Conservation (phyloP, 306 rosid genomes). For the Clitoria ternatea region DNA sequence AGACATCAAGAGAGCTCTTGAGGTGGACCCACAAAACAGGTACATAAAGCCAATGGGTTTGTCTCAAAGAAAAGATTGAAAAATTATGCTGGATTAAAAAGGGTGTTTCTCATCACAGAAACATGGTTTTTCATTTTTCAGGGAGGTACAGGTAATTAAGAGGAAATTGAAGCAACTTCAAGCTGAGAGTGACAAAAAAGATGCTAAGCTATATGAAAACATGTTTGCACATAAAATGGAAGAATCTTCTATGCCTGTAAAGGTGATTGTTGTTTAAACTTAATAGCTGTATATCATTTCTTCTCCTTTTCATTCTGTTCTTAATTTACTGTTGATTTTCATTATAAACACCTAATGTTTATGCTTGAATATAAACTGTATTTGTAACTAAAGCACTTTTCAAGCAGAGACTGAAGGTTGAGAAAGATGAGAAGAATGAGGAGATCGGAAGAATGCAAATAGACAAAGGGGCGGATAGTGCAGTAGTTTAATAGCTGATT, state of each 20-base stretch:
- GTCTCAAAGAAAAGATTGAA: not conserved
- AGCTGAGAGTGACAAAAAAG: constrained; percentile 54
- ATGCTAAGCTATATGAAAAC: constrained; percentile 54
- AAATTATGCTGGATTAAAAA: not conserved
- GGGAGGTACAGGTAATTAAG: constrained; percentile 55
- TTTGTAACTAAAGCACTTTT: constrained; percentile 2
- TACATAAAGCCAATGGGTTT: constrained; percentile 22
- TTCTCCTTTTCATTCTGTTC: not conserved
- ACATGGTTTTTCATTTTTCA: constrained; percentile 27
- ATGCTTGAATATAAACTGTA: not conserved
- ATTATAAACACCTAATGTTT: not conserved
- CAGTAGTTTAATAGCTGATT: constrained; percentile 18
- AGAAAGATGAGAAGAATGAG: constrained; percentile 31
- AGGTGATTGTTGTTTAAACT: constrained; percentile 36
- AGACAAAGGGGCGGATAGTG: constrained; percentile 35
- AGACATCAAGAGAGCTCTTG: constrained; percentile 72
- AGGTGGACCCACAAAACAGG: constrained; percentile 62
- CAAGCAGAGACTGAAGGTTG: constrained; percentile 60
- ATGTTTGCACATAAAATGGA: constrained; percentile 42
- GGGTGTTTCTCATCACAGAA: not conserved
- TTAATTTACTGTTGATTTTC: not conserved
- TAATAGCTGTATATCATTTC: not conserved
- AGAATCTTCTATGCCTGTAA: constrained; percentile 20
- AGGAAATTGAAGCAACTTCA: constrained; percentile 59
- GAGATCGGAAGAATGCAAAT: constrained; percentile 19